Evolutionary conservation across 2,329 filamentous ascomycete species (phyloP).

Genomic region (Trichoderma asperellum): DNA sequence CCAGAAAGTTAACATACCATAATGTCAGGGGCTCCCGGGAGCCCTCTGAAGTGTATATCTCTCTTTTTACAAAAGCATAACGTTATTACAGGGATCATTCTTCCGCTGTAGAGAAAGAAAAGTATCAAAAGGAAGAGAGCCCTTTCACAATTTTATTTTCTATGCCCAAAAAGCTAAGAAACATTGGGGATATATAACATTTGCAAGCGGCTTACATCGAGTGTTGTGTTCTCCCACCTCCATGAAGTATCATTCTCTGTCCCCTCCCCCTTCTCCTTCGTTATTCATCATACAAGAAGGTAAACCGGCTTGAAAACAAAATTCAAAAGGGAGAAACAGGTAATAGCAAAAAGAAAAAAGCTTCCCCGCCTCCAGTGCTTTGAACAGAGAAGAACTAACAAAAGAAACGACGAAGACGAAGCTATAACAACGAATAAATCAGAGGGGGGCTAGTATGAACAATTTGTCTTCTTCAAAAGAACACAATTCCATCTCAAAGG

Average conservation of each 20-base stretch:
- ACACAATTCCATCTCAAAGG: background rate
- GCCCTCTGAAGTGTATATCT: no score
- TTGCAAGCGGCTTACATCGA: slow-evolving; percentile 7
- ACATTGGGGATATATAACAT: slow-evolving; percentile 9
- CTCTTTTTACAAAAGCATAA: background rate
- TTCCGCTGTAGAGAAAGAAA: no score
- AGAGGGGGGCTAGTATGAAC: slow-evolving; percentile 7
- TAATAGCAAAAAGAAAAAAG: background rate
- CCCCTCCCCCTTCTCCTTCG: background rate
- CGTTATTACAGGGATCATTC: no score
- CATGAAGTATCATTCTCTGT: background rate
- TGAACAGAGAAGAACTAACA: background rate
- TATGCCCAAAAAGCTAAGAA: background rate
- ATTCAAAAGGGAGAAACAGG: background rate
- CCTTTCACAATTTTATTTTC: background rate
- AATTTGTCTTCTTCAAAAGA: slow-evolving; percentile 1
- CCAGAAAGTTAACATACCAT: background rate
- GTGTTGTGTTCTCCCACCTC: background rate
- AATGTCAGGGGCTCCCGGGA: no score
- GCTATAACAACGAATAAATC: background rate
- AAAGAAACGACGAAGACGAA: background rate
- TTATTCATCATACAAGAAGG: background rate
- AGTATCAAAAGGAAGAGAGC: no score
- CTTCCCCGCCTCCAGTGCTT: background rate
- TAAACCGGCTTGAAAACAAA: background rate